A percentile compares a stretch with the other conserved stretches of the same genome.
Evolutionary conservation across 306 rosid genomes (phyloP).

Genomic region (Fragaria ananassa): DNA sequence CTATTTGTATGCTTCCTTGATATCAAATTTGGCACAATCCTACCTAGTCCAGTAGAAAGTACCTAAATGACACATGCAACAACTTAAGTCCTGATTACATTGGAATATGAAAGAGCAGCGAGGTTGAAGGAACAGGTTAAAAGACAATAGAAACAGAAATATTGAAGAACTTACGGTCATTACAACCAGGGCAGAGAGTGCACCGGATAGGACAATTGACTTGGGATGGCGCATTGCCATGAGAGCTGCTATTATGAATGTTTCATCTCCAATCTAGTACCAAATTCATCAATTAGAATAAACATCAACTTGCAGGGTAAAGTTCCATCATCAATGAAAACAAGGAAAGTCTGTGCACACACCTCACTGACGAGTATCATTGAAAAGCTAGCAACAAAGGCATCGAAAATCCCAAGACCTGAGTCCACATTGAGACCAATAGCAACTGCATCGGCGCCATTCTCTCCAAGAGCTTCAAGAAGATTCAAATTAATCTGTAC

Average conservation of each 20-base stretch:
- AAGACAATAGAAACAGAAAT: not conserved
- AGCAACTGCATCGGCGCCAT: conserved; percentile 27
- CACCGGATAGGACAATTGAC: conserved; percentile 94
- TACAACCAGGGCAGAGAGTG: conserved; percentile 77
- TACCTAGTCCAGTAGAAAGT: conserved; percentile 94
- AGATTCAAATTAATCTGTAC: conserved; percentile 48
- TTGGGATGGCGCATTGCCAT: conserved; percentile 99
- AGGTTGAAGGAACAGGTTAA: not conserved
- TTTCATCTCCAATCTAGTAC: conserved; percentile 96
- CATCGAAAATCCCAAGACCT: conserved; percentile 86
- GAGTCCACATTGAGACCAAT: conserved; percentile 54
- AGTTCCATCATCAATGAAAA: not conserved
- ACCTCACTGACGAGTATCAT: conserved; percentile 98
- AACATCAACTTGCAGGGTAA: not conserved
- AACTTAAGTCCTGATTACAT: conserved; percentile 31
- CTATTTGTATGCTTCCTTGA: conserved; percentile 97
- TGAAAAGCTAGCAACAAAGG: conserved; percentile 81
- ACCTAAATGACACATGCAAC: conserved; percentile 55
- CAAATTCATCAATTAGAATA: conserved; percentile 25
- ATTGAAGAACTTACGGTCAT: conserved; percentile 66
- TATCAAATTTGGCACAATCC: conserved; percentile 98
- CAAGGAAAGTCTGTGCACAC: conserved; percentile 21
- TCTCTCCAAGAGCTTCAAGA: conserved; percentile 36
- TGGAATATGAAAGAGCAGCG: conserved; percentile 21
- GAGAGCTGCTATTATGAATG: conserved; percentile 96